Evolutionary conservation across 306 rosid species (phyloP).

Genomic region (Quercus parvula): DNA sequence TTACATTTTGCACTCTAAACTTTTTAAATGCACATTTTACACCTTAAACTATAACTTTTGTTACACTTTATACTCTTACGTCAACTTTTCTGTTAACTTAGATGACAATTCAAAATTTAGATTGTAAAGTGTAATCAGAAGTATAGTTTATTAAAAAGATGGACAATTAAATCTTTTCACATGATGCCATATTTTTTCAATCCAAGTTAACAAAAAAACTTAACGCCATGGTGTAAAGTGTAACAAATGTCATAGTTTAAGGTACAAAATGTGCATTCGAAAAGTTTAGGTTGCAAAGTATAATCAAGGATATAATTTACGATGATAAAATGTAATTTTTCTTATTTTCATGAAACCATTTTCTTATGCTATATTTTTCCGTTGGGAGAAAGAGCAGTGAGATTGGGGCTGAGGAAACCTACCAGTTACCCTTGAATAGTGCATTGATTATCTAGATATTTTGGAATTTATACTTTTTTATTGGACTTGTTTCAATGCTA

Average conservation of each 20-base stretch:
- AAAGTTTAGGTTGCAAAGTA: accelerated
- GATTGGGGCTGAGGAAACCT: neutral
- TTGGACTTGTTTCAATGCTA: neutral
- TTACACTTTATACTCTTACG: too few species aligned
- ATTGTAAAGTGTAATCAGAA: too few species aligned
- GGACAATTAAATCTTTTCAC: accelerated
- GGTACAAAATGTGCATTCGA: too few species aligned
- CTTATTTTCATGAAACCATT: neutral
- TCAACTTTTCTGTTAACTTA: too few species aligned
- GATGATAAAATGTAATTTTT: too few species aligned
- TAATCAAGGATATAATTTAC: too few species aligned
- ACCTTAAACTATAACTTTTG: too few species aligned
- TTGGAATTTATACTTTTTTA: neutral
- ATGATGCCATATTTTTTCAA: too few species aligned
- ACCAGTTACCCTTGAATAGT: neutral
- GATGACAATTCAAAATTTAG: too few species aligned
- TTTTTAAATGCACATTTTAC: accelerated
- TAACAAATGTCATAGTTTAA: too few species aligned
- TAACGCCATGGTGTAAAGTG: too few species aligned
- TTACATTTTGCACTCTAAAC: accelerated
- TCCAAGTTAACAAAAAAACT: too few species aligned
- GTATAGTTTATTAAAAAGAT: accelerated
- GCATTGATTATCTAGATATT: neutral
- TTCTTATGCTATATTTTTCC: neutral
- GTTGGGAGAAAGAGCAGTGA: neutral